Base-by-base conservation (phyloP, 2,329 filamentous ascomycete species). In the Peltaster fructicola region DNA sequence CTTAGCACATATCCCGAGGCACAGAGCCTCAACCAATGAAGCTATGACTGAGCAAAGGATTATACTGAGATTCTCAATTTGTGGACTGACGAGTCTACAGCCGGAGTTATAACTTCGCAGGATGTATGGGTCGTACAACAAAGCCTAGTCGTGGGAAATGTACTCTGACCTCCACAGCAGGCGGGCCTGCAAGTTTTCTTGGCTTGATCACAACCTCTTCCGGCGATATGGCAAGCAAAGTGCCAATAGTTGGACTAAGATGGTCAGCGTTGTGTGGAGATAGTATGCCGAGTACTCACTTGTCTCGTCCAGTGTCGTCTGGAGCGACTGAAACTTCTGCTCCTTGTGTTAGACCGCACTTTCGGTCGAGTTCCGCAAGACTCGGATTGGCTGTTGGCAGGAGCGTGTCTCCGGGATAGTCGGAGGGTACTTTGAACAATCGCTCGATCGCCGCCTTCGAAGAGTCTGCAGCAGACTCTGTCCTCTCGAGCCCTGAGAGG, bases 101-200 rank as follows among this genome's bases (percentile, higher is more conserved):
- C n/a, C n/a, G n/a, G n/a, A n/a, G n/a, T n/a, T n/a, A n/a, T n/a
- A n/a, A n/a, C n/a, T n/a, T n/a, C n/a, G n/a, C n/a, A n/a, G n/a
- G n/a, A n/a, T n/a, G n/a, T n/a, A n/a, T n/a, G 5, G 36, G 40
- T 25, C 41, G 38, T 1, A 54, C 40, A 7, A 49, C 43, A 26
- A 54, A 56, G 0, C 51, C 52, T 8, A 54, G 23, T 13, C 49
- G 35, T 6, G 53, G 52, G 22, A 56, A 55, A 39, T 56, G 52
- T 8, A 55, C 34, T 9, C 47, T 33, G 1, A 46, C 44, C 25
- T 48, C 41, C 7, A 55, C 26, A 15, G 44, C 32, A 1, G 41
- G 32, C 8, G 31, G 15, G 8, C 28, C 41, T 2, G 44, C 47
- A 2, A 41, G 30, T 18, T 31, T 30, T 7, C 30, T 26, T 5